Evolutionary conservation across 2,329 filamentous ascomycete species (phyloP), one percentile per base, ranked within the genome.

Genomic region (Alternaria panax): DNA sequence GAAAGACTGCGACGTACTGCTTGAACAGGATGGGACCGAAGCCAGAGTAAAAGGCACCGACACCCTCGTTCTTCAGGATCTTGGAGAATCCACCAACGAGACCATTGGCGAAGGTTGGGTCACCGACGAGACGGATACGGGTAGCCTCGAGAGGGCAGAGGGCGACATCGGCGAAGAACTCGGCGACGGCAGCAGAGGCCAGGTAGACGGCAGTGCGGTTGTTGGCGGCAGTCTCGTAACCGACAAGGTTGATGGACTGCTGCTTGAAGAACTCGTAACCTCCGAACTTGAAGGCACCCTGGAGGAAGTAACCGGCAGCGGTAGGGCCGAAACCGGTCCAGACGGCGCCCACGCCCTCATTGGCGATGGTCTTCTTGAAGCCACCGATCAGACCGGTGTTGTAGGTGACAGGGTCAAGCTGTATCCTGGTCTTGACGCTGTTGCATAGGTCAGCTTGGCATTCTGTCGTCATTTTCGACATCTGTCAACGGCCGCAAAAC

Each of bases 181-280:
- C 87, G 72, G 86, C 87, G 68, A 73, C 65, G 64, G 84, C 87
- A 63, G 87, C 82, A 27, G 85, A 86, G 70, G 86, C 90, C 69
- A 92, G 87, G 86, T 94, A 94, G 82, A 94, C 88, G 69, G 87
- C 88, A 64, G 90, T 92, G 73, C 91, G 87, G 88, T 93, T 92
- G 81, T 92, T 86, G 74, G 85, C 85, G 72, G 91, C 91, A 67
- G 74, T 67, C 74, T 80, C 78, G 79, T 89, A 88, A 76, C 92
- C 92, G 75, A 96, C 82, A 65, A 85, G 64, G 85, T 92, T 90
- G 82, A 96, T 95, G 78, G 84, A 87, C 83, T 95, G 91, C 85
- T 93, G 88, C 90, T 96, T 96, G 90, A 96, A 96, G 84, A 96
- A 90, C 84, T 96, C 92, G 82, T 96, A 96, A 80, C 92, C 92